Percentiles rank a stretch among this genome's conserved stretches.
Evolutionary conservation across 164 flowering plant species (phyloP).

Genomic region (Annona squamosa): DNA sequence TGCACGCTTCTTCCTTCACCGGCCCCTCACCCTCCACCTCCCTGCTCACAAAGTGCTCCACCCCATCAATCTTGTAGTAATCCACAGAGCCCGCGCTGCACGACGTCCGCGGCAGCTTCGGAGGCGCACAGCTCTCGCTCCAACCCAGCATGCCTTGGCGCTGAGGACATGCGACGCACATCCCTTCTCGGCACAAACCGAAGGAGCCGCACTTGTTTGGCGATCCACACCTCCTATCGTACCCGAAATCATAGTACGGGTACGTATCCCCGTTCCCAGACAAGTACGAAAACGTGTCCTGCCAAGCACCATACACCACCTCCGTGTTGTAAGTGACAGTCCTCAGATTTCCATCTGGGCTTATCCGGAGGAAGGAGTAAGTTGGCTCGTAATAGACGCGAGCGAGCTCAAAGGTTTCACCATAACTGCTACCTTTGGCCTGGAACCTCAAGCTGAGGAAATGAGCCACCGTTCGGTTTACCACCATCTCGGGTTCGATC

Average conservation of each 20-base stretch:
- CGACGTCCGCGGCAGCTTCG: constrained; percentile 6
- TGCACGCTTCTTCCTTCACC: constrained; percentile 20
- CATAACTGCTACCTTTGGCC: neutral
- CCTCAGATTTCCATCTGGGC: constrained; percentile 27
- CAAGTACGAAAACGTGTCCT: constrained; percentile 19
- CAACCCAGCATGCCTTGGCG: constrained; percentile 23
- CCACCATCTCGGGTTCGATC: constrained; percentile 2
- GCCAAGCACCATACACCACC: constrained; percentile 19
- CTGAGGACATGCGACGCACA: constrained; percentile 30
- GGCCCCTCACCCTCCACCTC: constrained; percentile 15
- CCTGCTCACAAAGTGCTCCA: constrained; percentile 21
- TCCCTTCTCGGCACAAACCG: constrained; percentile 23
- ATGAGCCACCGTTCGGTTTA: constrained; percentile 3
- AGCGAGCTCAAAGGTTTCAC: neutral
- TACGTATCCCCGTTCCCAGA: constrained; percentile 3
- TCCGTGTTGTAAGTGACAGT: constrained; percentile 21
- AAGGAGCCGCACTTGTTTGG: constrained; percentile 29
- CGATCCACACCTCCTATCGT: constrained; percentile 17
- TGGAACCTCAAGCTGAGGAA: constrained; percentile 6
- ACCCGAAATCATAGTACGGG: neutral
- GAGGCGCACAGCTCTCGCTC: constrained; percentile 22
- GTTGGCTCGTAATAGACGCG: constrained; percentile 22
- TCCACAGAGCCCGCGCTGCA: constrained; percentile 6
- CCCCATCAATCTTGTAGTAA: constrained; percentile 26
- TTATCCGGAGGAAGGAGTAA: constrained; percentile 17